A percentile compares a stretch with the other conserved stretches of the same genome.
Conservation (phyloP, 495 filamentous ascomycete species). For the Aspergillus ostianus region DNA sequence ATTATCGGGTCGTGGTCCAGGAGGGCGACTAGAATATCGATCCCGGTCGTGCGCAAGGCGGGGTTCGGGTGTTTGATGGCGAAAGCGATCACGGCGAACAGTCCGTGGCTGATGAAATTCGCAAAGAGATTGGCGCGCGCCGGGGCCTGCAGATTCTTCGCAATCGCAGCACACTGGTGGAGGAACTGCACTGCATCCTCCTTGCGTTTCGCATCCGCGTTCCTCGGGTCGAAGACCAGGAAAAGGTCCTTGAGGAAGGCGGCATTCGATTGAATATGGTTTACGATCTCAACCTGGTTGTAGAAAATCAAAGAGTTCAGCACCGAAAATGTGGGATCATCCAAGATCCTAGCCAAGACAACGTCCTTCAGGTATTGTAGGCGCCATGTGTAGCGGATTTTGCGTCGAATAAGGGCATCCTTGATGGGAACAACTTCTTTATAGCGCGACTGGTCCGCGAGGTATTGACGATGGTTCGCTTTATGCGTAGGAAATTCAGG, state of each 20-base stretch:
- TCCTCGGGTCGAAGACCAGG: slow-evolving; percentile 71
- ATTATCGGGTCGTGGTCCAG: slow-evolving; percentile 94
- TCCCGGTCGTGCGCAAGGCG: slow-evolving; percentile 84
- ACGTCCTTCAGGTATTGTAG: slow-evolving; percentile 98
- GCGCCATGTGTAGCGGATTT: slow-evolving; percentile 95
- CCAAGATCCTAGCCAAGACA: slow-evolving; percentile 90
- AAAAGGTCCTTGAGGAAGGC: slow-evolving; percentile 87
- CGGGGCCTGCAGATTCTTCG: slow-evolving; percentile 86
- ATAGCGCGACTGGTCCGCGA: slow-evolving; percentile 82
- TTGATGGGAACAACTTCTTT: slow-evolving; percentile 96
- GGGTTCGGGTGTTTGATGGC: slow-evolving; percentile 83
- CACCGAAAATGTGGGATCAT: slow-evolving; percentile 96
- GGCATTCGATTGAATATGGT: slow-evolving; percentile 78
- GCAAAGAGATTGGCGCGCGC: slow-evolving; percentile 77
- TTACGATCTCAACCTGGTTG: slow-evolving; percentile 96
- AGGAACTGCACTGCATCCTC: slow-evolving; percentile 96
- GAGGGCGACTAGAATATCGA: slow-evolving; percentile 88
- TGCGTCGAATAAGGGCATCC: slow-evolving; percentile 73
- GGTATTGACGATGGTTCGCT: slow-evolving; percentile 93
- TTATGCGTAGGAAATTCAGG: slow-evolving; percentile 99
- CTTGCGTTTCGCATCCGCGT: slow-evolving; percentile 66
- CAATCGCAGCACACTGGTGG: slow-evolving; percentile 91
- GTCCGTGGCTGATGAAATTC: slow-evolving; percentile 83
- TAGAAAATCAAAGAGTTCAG: slow-evolving; percentile 98
- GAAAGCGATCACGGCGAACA: slow-evolving; percentile 88